Conservation (phyloP, 208 protist genomes). For the Acanthamoeba healyi region DNA sequence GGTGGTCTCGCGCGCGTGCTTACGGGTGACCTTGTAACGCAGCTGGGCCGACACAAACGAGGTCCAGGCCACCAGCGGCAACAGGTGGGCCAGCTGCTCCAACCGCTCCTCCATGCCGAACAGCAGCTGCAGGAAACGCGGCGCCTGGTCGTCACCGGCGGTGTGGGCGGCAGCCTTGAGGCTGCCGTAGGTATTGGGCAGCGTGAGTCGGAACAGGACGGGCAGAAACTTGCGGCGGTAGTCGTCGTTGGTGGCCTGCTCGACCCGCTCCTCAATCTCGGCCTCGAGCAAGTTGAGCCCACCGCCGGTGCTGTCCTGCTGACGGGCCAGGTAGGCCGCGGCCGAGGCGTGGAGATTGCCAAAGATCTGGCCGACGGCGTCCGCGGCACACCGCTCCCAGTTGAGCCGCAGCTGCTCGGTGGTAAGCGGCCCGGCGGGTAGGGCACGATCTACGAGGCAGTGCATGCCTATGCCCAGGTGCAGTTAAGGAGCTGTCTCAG, state of each 20-base stretch:
- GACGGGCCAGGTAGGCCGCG: neutral
- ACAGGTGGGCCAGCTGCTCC: neutral
- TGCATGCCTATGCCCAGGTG: conserved; percentile 13
- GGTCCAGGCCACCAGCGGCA: conserved; percentile 26
- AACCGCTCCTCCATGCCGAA: conserved; percentile 11
- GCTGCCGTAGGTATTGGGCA: conserved; percentile 12
- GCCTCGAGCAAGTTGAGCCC: conserved; percentile 21
- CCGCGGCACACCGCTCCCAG: neutral
- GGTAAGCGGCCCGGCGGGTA: neutral
- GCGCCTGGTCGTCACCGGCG: neutral
- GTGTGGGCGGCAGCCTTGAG: neutral
- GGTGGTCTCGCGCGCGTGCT: conserved; percentile 8
- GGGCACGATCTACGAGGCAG: neutral
- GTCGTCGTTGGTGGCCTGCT: neutral
- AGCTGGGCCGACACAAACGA: neutral
- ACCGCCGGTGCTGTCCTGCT: neutral
- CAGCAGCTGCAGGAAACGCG: neutral
- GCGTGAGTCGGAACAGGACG: neutral
- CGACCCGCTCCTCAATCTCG: conserved; percentile 8
- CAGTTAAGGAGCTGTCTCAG: conserved; percentile 25
- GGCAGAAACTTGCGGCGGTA: conserved; percentile 14
- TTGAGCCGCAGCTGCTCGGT: neutral
- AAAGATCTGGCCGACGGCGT: neutral
- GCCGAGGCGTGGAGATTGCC: neutral
- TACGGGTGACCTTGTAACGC: conserved; percentile 19